Evolutionary conservation across 768 basidiomycete genomes (phyloP).

Genomic region (Calocera viscosa): DNA sequence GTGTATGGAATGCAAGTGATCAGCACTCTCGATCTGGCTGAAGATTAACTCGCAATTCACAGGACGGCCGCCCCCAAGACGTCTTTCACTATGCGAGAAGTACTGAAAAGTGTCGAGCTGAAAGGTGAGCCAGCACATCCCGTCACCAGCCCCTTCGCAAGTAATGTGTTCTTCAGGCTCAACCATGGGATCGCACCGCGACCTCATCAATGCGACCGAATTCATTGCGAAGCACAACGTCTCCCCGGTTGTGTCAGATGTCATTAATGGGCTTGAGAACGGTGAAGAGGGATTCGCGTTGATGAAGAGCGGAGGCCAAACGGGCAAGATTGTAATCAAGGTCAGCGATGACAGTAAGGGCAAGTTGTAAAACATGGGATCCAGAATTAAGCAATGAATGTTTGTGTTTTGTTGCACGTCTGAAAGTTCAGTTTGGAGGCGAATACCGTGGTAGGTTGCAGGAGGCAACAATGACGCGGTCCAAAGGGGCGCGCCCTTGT

Average conservation of each 20-base stretch:
- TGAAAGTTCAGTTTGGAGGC: too few species aligned
- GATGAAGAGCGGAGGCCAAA: constrained; percentile 51
- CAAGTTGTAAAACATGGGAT: background rate
- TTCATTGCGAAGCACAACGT: constrained; percentile 58
- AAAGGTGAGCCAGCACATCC: constrained; percentile 38
- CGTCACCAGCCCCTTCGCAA: background rate
- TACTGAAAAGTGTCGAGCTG: constrained; percentile 59
- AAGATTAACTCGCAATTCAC: background rate
- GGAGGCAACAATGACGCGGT: background rate
- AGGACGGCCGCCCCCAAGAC: constrained; percentile 54
- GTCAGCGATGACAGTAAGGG: background rate
- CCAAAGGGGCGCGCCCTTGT: background rate
- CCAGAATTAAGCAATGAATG: background rate
- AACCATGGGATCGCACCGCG: constrained; percentile 70
- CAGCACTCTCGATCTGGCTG: background rate
- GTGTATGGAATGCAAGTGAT: constrained; percentile 52
- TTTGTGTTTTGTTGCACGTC: background rate
- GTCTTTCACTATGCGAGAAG: constrained; percentile 63
- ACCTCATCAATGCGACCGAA: constrained; percentile 55
- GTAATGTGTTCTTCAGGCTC: constrained; percentile 39
- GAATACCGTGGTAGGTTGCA: too few species aligned
- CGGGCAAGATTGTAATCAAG: constrained; percentile 60
- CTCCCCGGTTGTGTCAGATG: constrained; percentile 54
- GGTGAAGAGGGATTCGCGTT: constrained; percentile 61
- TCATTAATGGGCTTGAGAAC: constrained; percentile 51